Evolutionary conservation across 306 rosid species (phyloP).

Genomic region (Trichosanthes truncata): DNA sequence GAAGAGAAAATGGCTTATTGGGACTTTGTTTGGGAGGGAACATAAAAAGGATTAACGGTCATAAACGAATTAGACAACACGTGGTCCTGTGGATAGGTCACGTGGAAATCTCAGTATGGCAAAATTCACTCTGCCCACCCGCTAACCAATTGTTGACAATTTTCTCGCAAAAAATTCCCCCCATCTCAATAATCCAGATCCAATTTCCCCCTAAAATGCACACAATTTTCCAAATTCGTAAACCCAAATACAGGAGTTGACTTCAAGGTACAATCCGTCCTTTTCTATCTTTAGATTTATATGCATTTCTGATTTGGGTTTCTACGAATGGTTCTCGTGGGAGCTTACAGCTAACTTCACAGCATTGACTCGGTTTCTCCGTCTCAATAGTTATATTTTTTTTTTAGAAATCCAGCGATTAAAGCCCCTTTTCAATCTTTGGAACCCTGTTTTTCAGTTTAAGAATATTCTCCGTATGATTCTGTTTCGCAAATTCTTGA

Average conservation of each 20-base stretch:
- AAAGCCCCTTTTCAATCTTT: not conserved
- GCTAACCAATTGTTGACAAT: not conserved
- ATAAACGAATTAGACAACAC: not conserved
- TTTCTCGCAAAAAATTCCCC: not conserved
- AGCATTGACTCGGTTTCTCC: not conserved
- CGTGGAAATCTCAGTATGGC: not conserved
- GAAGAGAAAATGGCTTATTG: no score
- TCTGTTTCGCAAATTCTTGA: not conserved
- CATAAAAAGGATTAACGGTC: not conserved
- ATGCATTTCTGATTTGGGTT: not conserved
- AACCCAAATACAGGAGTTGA: not conserved
- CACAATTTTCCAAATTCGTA: not conserved
- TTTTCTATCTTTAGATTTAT: conserved; percentile 1
- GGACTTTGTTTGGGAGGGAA: not conserved
- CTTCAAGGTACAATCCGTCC: not conserved
- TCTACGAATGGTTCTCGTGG: not conserved
- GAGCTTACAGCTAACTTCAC: not conserved
- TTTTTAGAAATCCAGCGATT: not conserved
- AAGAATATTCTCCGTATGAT: not conserved
- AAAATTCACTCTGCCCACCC: not conserved
- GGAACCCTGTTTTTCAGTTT: not conserved
- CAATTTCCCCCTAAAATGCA: not conserved
- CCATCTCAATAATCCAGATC: not conserved
- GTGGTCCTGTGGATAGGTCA: not conserved
- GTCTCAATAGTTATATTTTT: not conserved